These are phyloP conservation scores for Salinomyces thailandicus DNA, from an alignment of 2,329 filamentous ascomycete species.

Conservation along the genomic window DNA sequence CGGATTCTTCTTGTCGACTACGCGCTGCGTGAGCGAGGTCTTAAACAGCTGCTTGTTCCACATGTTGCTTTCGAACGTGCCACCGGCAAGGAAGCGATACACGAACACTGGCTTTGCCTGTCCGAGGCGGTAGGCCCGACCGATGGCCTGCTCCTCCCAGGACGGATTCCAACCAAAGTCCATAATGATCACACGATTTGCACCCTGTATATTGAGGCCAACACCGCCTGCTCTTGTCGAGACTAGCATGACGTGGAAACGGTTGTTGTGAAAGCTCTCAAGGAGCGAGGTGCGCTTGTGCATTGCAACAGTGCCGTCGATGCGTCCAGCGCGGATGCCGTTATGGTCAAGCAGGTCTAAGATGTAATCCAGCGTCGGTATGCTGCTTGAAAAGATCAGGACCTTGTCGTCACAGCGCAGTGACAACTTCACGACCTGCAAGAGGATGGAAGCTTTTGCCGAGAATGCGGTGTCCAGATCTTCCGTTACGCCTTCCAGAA, in stretches of 20 bases:
- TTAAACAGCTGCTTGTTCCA: constrained; percentile 74
- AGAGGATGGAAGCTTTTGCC: constrained; percentile 57
- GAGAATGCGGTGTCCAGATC: constrained; percentile 46
- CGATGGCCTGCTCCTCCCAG: constrained; percentile 77
- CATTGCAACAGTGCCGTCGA: constrained; percentile 58
- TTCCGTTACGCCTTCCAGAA: constrained; percentile 25
- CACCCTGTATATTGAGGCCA: constrained; percentile 72
- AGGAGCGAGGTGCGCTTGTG: constrained; percentile 50
- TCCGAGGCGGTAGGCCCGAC: constrained; percentile 74
- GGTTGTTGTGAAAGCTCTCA: constrained; percentile 57
- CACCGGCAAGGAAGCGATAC: constrained; percentile 68
- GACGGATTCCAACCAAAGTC: constrained; percentile 75
- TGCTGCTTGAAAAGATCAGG: constrained; percentile 67
- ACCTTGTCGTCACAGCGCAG: constrained; percentile 57
- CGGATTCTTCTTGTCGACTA: constrained; percentile 75
- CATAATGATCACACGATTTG: constrained; percentile 77
- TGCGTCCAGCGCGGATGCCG: constrained; percentile 40
- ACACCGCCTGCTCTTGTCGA: constrained; percentile 74
- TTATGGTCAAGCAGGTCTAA: constrained; percentile 44
- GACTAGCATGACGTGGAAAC: constrained; percentile 56
- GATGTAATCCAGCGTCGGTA: constrained; percentile 60
- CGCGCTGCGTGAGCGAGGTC: constrained; percentile 62
- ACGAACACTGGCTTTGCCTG: constrained; percentile 73
- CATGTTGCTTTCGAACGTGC: constrained; percentile 67
- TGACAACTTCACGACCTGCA: constrained; percentile 58